Conservation (phyloP, 164 flowering plant species). For the Macadamia tetraphylla region DNA sequence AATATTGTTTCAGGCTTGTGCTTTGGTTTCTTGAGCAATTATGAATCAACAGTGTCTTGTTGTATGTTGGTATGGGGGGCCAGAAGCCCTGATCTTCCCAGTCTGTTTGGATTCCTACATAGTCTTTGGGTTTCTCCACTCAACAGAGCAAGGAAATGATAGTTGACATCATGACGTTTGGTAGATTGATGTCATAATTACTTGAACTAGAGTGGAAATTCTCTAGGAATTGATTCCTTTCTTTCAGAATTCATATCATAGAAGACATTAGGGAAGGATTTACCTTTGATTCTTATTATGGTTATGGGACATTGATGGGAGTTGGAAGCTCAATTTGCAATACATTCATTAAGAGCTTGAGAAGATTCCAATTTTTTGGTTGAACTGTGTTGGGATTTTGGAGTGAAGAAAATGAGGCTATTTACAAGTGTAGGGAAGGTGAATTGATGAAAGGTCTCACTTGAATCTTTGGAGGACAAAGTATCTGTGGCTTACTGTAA, state of each 20-base stretch:
- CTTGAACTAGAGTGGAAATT: neutral
- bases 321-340: neutral
- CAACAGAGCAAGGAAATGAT: conserved; percentile 3
- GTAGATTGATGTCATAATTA: conserved; percentile 20
- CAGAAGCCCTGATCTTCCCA: conserved; percentile 21
- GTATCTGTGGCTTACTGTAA: neutral
- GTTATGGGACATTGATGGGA: neutral
- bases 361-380: neutral
- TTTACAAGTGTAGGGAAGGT: neutral
- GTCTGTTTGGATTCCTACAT: conserved; percentile 16
- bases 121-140: conserved; percentile 11
- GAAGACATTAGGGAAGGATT: neutral
- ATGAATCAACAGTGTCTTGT: conserved; percentile 20
- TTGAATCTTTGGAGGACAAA: conserved; percentile 3
- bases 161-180: conserved; percentile 25
- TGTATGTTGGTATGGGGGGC: conserved; percentile 22
- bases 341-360: neutral
- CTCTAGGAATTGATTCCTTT: neutral
- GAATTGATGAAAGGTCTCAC: neutral
- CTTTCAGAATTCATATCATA: neutral
- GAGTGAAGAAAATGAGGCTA: neutral
- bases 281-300: neutral
- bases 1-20: conserved; percentile 20
- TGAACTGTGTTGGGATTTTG: neutral
- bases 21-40: conserved; percentile 9